phyloP scores from a whole-genome alignment of 1,284 basidiomycete genomes.

The Cystobasidiaceae sp. region DNA sequence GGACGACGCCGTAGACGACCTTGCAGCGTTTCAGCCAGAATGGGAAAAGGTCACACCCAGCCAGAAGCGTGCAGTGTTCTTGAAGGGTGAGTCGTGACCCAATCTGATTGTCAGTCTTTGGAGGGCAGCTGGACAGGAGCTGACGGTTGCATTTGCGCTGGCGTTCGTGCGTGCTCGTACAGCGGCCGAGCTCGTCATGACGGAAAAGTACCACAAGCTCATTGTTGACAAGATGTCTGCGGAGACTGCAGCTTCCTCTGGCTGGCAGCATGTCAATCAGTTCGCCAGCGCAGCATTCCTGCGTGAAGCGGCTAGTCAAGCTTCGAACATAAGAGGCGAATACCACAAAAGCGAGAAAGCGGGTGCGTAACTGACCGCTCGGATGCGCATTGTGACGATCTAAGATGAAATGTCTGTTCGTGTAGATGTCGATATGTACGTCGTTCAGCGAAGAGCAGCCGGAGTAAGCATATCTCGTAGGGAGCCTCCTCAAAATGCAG shows the following conservation, averaged over 20 bases:
- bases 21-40: conserved; percentile 24
- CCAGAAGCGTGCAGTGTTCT: conserved; percentile 27
- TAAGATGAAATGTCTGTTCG: no score
- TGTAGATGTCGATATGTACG: conserved; percentile 28
- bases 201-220: conserved; percentile 10
- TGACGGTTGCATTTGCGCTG: neutral
- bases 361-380: neutral
- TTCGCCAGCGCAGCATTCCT: conserved; percentile 11
- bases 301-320: conserved; percentile 23
- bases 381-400: no score
- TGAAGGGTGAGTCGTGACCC: conserved; percentile 9
- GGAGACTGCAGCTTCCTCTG: conserved; percentile 20
- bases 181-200: conserved; percentile 28
- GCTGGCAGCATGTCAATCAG: conserved; percentile 24
- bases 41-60: conserved; percentile 22
- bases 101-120: no score
- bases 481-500: no score
- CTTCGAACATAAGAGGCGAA: conserved; percentile 21
- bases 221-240: conserved; percentile 8
- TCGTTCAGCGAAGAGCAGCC: conserved; percentile 21
- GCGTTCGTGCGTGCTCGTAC: no score
- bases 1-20: conserved; percentile 8
- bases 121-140: no score
- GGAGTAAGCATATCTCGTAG: conserved; percentile 15
- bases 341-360: conserved; percentile 22